Evolutionary conservation across 2,329 filamentous ascomycete species (phyloP).

Genomic region (Teratosphaeria gauchensis): DNA sequence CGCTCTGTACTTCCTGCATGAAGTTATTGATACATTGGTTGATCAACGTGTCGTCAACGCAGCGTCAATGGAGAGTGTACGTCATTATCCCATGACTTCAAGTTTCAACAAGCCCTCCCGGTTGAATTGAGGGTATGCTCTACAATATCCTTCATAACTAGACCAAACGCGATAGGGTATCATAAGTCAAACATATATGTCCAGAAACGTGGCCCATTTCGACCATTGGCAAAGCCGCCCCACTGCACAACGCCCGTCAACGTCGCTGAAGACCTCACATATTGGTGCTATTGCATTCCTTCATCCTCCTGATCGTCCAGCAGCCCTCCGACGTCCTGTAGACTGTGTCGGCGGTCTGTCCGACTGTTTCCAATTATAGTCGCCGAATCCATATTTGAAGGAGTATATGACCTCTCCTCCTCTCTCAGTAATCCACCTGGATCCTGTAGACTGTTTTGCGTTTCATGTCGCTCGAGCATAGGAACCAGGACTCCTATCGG

Average conservation of each 20-base stretch:
- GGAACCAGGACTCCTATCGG: slow-evolving; percentile 20
- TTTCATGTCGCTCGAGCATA: slow-evolving; percentile 19
- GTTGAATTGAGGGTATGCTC: too few relatives aligned
- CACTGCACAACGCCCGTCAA: too few relatives aligned
- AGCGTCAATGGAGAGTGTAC: too few relatives aligned
- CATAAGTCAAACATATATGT: not conserved
- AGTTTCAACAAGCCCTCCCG: too few relatives aligned
- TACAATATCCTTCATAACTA: too few relatives aligned
- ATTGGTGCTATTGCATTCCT: not conserved
- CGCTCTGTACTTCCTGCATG: too few relatives aligned
- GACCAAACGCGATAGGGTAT: not conserved
- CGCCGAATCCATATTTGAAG: not conserved
- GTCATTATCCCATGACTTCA: too few relatives aligned
- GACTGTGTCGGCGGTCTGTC: not conserved
- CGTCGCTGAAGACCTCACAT: not conserved
- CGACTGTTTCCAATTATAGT: not conserved
- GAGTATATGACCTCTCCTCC: not conserved
- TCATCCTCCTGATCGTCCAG: not conserved
- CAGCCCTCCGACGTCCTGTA: slow-evolving; percentile 1
- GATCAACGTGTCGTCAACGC: too few relatives aligned
- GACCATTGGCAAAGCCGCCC: too few relatives aligned
- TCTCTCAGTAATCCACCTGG: slow-evolving; percentile 17
- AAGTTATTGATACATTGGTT: too few relatives aligned
- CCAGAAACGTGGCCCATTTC: too few relatives aligned
- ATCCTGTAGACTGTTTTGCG: slow-evolving; percentile 22